Base-by-base conservation (phyloP, 208 protist species). In the Leishmania tropica region DNA sequence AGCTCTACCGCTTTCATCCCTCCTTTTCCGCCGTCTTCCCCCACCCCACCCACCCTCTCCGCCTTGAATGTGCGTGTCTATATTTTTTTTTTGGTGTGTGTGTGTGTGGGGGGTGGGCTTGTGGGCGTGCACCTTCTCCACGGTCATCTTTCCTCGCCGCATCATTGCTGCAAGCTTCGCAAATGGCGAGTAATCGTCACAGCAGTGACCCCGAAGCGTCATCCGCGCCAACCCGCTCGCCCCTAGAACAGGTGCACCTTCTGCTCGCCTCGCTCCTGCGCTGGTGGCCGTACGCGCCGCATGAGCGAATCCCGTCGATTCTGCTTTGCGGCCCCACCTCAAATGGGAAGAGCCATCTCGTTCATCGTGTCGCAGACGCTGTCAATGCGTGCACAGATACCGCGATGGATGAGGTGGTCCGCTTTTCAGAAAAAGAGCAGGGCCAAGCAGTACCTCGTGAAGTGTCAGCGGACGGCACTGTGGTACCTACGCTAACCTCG, bases 321-420 rank as follows among this genome's bases (percentile, higher is more conserved):
- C 85, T 96, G 21, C 82, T 96, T 8, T 87, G 87, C 54, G 89
- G 91, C 0, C 87, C 91, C 2, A 81, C 90, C 13, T 84, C 86
- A 0, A 95, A 92, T 64, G 93, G 93, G 48, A 96, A 96, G 75
- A 93, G 88, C 31, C 79, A 92, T 78, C 85, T 93, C 2, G 76
- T 94, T 13, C 76, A 78, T 4, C 24, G 70, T 56, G 77, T 54
- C 64, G 75, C 56, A 45, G 74, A 56, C 51, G 73, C 47, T 45
- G 73, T 7, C 8, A 62, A 56, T 45, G 73, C 73, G 35, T 37
- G 45, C 70, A 45, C 31, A 47, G 73, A 76, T 24, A 17, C 48
- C 19, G 2, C 73, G 13, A 11, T 1, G 7, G 51, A 10, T 8
- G 51, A 40, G 1, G 31, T 31, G 1, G 3, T 15, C 51, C 6